A percentile compares a stretch with the other conserved stretches of the same genome.
phyloP scores from a whole-genome alignment of 2,329 filamentous ascomycete species.

The Truncatella angustata region DNA sequence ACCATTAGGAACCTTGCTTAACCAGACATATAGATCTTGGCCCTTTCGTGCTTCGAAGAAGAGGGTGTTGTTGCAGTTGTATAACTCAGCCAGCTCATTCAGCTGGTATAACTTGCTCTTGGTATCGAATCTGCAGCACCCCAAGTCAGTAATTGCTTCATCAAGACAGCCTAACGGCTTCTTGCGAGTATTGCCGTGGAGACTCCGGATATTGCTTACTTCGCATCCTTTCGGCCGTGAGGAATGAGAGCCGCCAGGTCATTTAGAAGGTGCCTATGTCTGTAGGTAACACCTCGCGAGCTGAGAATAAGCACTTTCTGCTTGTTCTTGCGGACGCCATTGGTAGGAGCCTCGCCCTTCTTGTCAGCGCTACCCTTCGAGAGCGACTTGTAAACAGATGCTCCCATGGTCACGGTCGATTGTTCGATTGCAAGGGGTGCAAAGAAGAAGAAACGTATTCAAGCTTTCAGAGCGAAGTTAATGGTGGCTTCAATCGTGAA shows the following conservation, averaged over 20 bases:
- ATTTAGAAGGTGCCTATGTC: slow-evolving; percentile 89
- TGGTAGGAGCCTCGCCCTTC: slow-evolving; percentile 45
- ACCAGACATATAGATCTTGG: slow-evolving; percentile 92
- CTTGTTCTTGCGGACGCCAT: slow-evolving; percentile 60
- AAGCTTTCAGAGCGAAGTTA: too few relatives aligned
- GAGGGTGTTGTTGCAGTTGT: slow-evolving; percentile 91
- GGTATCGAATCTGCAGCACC: too few relatives aligned
- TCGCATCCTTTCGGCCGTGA: slow-evolving; percentile 90
- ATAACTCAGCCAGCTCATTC: slow-evolving; percentile 72
- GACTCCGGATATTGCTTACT: too few relatives aligned
- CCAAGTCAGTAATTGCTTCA: too few relatives aligned
- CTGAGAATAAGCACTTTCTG: slow-evolving; percentile 85
- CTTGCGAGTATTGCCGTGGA: too few relatives aligned
- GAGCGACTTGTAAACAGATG: slow-evolving; percentile 74
- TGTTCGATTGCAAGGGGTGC: too few relatives aligned
- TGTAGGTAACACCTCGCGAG: slow-evolving; percentile 82
- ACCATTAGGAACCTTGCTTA: slow-evolving; percentile 85
- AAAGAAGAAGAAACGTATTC: too few relatives aligned
- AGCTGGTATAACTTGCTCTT: slow-evolving; percentile 85
- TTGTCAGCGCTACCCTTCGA: slow-evolving; percentile 57
- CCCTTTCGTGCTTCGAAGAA: slow-evolving; percentile 96
- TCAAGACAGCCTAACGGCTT: too few relatives aligned
- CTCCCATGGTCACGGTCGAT: slow-evolving; percentile 52
- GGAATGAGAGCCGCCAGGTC: slow-evolving; percentile 87
- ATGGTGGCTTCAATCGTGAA: too few relatives aligned